These are phyloP conservation scores for Emmonsiellopsis sp. DNA, from an alignment of 2,329 filamentous ascomycete genomes.

Conservation along the genomic window DNA sequence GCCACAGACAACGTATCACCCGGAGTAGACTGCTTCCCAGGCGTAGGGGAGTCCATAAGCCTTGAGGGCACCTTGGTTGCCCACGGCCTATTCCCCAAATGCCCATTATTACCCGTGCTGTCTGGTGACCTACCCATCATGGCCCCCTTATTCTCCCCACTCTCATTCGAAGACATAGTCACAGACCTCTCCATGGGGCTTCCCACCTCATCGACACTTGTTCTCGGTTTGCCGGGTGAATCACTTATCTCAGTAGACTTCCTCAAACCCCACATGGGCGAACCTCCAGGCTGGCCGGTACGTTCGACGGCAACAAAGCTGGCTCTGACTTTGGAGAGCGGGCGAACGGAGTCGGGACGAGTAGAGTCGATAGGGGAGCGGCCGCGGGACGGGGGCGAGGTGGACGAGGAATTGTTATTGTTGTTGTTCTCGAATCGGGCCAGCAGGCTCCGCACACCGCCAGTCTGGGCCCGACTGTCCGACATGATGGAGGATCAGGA, in stretches of 20 bases:
- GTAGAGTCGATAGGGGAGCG: slow-evolving; percentile 51
- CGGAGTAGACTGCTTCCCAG: neutral
- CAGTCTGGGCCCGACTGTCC: slow-evolving; percentile 26
- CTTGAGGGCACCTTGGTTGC: neutral
- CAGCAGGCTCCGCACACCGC: slow-evolving; percentile 64
- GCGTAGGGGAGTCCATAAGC: neutral
- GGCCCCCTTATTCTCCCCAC: slow-evolving; percentile 1
- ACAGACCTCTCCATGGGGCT: slow-evolving; percentile 16
- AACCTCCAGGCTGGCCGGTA: slow-evolving; percentile 29
- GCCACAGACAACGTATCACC: neutral
- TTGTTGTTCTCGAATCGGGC: slow-evolving; percentile 73
- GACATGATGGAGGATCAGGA: slow-evolving; percentile 11
- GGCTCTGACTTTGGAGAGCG: slow-evolving; percentile 65
- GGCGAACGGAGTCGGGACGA: slow-evolving; percentile 42
- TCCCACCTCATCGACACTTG: slow-evolving; percentile 23
- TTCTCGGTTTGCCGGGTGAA: slow-evolving; percentile 22
- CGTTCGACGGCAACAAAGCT: slow-evolving; percentile 65
- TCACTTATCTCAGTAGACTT: slow-evolving; percentile 27
- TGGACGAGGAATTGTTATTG: slow-evolving; percentile 52
- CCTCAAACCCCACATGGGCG: slow-evolving; percentile 32
- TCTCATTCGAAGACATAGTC: slow-evolving; percentile 7
- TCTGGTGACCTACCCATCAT: neutral
- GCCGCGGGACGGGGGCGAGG: slow-evolving; percentile 59
- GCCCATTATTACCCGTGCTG: neutral
- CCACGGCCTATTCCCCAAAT: slow-evolving; percentile 14